Evolutionary conservation across 768 basidiomycete genomes (phyloP).

Genomic region (Mycena rebaudengoi): DNA sequence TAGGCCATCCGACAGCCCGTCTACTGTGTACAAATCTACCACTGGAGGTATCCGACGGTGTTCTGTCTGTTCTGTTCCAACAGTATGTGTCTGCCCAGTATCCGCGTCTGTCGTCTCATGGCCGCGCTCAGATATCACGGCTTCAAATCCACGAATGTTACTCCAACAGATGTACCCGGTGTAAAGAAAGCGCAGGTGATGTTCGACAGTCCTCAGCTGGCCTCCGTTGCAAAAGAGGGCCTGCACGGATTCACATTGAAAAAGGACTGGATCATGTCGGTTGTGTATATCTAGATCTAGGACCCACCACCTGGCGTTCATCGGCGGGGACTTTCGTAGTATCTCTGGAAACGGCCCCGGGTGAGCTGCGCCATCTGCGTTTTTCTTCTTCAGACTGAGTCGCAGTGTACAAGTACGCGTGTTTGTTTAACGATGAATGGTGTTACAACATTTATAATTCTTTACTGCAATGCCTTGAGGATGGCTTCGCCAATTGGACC

Average conservation of each 20-base stretch:
- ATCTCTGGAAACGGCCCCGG: slow-evolving; percentile 9
- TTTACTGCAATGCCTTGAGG: slow-evolving; percentile 54
- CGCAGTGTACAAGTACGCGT: slow-evolving; percentile 18
- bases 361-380: slow-evolving; percentile 22
- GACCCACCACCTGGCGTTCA: too few species aligned
- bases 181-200: slow-evolving; percentile 84
- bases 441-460: too few species aligned
- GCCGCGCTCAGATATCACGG: slow-evolving; percentile 75
- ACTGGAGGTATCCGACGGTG: slow-evolving; percentile 88
- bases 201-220: slow-evolving; percentile 80
- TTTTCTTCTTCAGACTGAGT: slow-evolving; percentile 17
- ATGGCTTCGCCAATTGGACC: slow-evolving; percentile 63
- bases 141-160: slow-evolving; percentile 75
- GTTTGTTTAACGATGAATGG: slow-evolving; percentile 11
- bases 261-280: slow-evolving; percentile 85
- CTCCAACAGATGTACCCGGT: slow-evolving; percentile 70
- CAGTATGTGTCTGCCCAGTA: slow-evolving; percentile 65
- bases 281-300: slow-evolving; percentile 64
- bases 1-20: slow-evolving; percentile 65
- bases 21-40: slow-evolving; percentile 88
- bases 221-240: slow-evolving; percentile 80
- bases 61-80: slow-evolving; percentile 88
- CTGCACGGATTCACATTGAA: slow-evolving; percentile 89
- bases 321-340: neutral
- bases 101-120: slow-evolving; percentile 1